Evolutionary conservation across 768 basidiomycete genomes (phyloP).

Genomic region (Astraeus odoratus): DNA sequence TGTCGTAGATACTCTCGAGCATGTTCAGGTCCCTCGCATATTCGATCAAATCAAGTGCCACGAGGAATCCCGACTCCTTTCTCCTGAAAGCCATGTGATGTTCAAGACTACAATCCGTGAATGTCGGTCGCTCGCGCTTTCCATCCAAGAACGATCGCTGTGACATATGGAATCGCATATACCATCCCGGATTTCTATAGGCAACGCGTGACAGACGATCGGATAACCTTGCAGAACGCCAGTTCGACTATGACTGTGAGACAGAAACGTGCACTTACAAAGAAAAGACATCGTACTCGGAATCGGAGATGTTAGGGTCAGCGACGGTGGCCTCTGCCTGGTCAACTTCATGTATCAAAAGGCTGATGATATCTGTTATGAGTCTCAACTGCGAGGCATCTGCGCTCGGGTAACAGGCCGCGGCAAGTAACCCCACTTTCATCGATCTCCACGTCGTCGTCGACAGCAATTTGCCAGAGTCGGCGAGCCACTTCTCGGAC

Average conservation of each 20-base stretch:
- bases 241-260: slow-evolving; percentile 8
- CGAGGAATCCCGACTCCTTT: slow-evolving; percentile 40
- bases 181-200: slow-evolving; percentile 34
- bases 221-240: slow-evolving; percentile 28
- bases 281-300: slow-evolving; percentile 7
- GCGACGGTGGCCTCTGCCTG: slow-evolving; percentile 5
- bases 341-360: slow-evolving; percentile 27
- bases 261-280: slow-evolving; percentile 15
- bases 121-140: slow-evolving; percentile 22
- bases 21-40: slow-evolving; percentile 41
- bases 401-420: slow-evolving; percentile 52
- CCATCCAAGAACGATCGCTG: slow-evolving; percentile 30
- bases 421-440: slow-evolving; percentile 47
- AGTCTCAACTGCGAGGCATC: slow-evolving; percentile 51
- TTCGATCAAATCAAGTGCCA: slow-evolving; percentile 49
- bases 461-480: slow-evolving; percentile 14
- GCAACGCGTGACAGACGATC: slow-evolving; percentile 30
- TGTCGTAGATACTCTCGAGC: slow-evolving; percentile 23
- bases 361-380: slow-evolving; percentile 42
- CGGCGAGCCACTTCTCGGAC: slow-evolving; percentile 24
- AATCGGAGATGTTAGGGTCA: slow-evolving; percentile 11
- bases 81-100: slow-evolving; percentile 41
- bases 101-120: slow-evolving; percentile 32
- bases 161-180: slow-evolving; percentile 33
- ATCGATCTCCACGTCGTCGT: slow-evolving; percentile 19